Conservation (phyloP, 2,329 filamentous ascomycete genomes). For the Didymella arachidicola region DNA sequence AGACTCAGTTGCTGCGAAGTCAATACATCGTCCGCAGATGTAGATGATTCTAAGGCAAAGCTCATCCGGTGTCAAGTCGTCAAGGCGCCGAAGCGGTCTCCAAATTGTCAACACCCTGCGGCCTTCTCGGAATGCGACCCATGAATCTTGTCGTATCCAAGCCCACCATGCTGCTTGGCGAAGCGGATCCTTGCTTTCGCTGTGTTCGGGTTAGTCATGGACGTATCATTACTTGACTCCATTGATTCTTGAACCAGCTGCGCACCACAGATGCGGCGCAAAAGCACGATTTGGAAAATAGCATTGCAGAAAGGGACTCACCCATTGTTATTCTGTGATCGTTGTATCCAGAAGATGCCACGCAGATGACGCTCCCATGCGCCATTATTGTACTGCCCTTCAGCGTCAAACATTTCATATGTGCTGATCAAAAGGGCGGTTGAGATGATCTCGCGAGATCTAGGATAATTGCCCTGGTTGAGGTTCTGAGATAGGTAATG, state of each 20-base stretch:
- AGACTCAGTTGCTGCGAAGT: conserved; percentile 63
- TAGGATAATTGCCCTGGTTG: conserved; percentile 65
- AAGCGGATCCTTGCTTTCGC: conserved; percentile 62
- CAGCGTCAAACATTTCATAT: conserved; percentile 71
- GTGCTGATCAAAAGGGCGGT: conserved; percentile 68
- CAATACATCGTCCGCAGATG: conserved; percentile 64
- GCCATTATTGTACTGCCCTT: conserved; percentile 52
- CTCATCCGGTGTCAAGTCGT: conserved; percentile 61
- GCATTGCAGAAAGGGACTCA: neutral
- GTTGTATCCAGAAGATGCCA: conserved; percentile 71
- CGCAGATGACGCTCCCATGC: conserved; percentile 70
- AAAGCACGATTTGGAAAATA: neutral
- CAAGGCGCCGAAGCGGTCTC: conserved; percentile 60
- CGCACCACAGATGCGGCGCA: neutral
- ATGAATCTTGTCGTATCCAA: conserved; percentile 71
- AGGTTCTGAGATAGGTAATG: conserved; percentile 68
- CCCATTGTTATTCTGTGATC: conserved; percentile 67
- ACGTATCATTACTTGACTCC: neutral
- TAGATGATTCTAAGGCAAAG: conserved; percentile 63
- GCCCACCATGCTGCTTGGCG: conserved; percentile 70
- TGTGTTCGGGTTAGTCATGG: conserved; percentile 2
- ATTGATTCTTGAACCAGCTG: neutral
- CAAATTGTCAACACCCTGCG: conserved; percentile 66
- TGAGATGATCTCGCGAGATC: conserved; percentile 65
- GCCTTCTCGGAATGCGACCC: conserved; percentile 68